phyloP scores from a whole-genome alignment of 441 rosid genomes.

The Erysimum cheiri region DNA sequence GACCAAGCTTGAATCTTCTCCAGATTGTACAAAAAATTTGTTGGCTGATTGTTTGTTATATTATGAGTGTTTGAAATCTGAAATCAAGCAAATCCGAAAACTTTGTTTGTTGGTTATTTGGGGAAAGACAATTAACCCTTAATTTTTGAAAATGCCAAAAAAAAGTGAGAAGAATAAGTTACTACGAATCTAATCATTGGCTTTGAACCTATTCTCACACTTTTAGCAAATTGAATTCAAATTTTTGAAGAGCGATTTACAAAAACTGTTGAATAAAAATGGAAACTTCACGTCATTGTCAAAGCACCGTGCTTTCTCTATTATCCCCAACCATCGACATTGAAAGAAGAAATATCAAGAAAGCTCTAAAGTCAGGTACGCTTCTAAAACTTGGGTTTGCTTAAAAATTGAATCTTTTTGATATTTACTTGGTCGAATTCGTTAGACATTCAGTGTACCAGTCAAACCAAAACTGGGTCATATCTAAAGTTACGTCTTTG shows the following conservation, averaged over 20 bases:
- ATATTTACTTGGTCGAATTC: background rate
- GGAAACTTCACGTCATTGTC: conserved; percentile 28
- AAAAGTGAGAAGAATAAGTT: conserved; percentile 21
- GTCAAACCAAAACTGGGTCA: conserved; percentile 34
- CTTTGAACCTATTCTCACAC: conserved; percentile 33
- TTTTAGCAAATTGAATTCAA: conserved; percentile 33
- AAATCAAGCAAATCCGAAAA: conserved; percentile 20
- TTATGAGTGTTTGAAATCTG: conserved; percentile 1
- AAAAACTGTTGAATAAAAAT: conserved; percentile 27
- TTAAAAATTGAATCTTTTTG: conserved; percentile 29
- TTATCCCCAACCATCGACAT: background rate
- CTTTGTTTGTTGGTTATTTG: conserved; percentile 28
- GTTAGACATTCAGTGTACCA: conserved; percentile 5
- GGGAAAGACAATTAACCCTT: conserved; percentile 3
- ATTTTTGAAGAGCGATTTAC: conserved; percentile 33
- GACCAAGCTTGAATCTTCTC: conserved; percentile 48
- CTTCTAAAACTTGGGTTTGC: conserved; percentile 34
- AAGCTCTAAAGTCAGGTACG: conserved; percentile 25
- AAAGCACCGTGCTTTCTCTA: background rate
- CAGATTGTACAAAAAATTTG: conserved; percentile 35
- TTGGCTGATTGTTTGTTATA: conserved; percentile 21
- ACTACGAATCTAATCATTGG: conserved; percentile 40
- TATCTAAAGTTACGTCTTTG: conserved; percentile 19
- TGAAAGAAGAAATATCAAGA: background rate
- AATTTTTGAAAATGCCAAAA: conserved; percentile 8